These are phyloP conservation scores for Fusarium proliferatum DNA, from an alignment of 2,329 filamentous ascomycete genomes.

Conservation along the genomic window DNA sequence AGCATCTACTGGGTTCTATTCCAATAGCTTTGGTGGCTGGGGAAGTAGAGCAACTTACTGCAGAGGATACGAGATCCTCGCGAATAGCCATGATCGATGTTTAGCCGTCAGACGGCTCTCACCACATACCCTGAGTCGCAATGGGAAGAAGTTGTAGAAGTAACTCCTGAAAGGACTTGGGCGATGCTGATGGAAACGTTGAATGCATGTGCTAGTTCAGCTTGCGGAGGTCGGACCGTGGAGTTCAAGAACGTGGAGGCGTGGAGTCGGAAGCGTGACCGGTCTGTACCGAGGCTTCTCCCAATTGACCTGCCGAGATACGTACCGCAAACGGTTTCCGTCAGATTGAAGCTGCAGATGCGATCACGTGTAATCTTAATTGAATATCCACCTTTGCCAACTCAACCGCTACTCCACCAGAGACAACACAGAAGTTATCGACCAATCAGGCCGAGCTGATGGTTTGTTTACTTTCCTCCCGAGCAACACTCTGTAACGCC, in stretches of 20 bases:
- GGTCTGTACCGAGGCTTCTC: conserved; percentile 50
- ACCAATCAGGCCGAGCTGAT: conserved; percentile 43
- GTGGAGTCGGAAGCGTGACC: conserved; percentile 45
- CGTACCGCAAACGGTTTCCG: conserved; percentile 23
- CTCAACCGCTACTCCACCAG: conserved; percentile 25
- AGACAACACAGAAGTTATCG: background rate
- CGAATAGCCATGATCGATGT: conserved; percentile 78
- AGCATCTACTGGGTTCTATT: conserved; percentile 25
- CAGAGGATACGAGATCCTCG: conserved; percentile 90
- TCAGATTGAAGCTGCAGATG: background rate
- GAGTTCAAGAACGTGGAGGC: conserved; percentile 33
- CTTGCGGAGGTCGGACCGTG: conserved; percentile 35
- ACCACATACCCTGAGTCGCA: conserved; percentile 39
- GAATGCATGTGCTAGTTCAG: conserved; percentile 46
- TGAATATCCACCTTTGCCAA: conserved; percentile 11
- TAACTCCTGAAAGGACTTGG: conserved; percentile 5
- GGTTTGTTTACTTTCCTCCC: conserved; percentile 58
- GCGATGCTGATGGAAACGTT: conserved; percentile 35
- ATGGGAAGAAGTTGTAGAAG: conserved; percentile 8
- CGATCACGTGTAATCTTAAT: conserved; percentile 26
- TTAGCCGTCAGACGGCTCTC: conserved; percentile 33
- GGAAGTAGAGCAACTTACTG: conserved; percentile 60
- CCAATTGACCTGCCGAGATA: conserved; percentile 27
- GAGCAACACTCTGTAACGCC: conserved; percentile 50
- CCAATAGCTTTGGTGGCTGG: conserved; percentile 4